Evolutionary conservation across 2,329 filamentous ascomycete species (phyloP), one percentile per base, ranked within the genome.

Genomic region (Nectriaceae sp.): DNA sequence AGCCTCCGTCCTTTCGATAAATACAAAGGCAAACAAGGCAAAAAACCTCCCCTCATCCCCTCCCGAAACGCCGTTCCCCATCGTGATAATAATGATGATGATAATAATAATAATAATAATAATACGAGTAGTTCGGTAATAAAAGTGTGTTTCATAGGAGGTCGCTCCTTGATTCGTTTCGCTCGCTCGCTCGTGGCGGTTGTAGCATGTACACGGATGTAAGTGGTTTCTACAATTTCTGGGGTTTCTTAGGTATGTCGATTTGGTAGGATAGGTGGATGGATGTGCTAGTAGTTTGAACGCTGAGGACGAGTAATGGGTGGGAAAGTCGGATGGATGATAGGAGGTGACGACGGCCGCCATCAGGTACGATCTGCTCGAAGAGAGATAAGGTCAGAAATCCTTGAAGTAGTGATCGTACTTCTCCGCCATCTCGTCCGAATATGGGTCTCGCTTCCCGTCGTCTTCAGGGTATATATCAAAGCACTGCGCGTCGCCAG

Each of bases 391-490:
- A n/a, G n/a, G n/a, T 71, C 60, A 91, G 68, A 93, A 92, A 54
- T 88, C 86, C 52, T 77, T 75, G 66, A 93, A 93, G 60, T 77
- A 82, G 43, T 77, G 72, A 46, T 92, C 89, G 67, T 89, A 91
- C 70, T 83, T 83, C 38, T 76, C 74, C 26, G 76, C 76, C 77
- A 90, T 75, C 38, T 90, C 87, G 36, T 82, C 77, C 3, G 85
- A 88, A 62, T 91, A 92, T 47, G 75, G 71, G 33, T 88, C 84
- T 47, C 80, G 75, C 40, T 78, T 77, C 45, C 76, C 81, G 49
- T 87, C 83, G 63, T 91, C 87, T 50, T 90, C 87, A n/a, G 89
- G 87, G 61, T 93, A 94, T 36, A 85, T 78, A 62, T 93, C 89
- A 62, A 93, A 94, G 66, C 90, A 93, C 63, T 88, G 80, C 16